These are phyloP conservation scores for Eutrema japonicum DNA, from an alignment of 345 rosid species.

Conservation along the genomic window DNA sequence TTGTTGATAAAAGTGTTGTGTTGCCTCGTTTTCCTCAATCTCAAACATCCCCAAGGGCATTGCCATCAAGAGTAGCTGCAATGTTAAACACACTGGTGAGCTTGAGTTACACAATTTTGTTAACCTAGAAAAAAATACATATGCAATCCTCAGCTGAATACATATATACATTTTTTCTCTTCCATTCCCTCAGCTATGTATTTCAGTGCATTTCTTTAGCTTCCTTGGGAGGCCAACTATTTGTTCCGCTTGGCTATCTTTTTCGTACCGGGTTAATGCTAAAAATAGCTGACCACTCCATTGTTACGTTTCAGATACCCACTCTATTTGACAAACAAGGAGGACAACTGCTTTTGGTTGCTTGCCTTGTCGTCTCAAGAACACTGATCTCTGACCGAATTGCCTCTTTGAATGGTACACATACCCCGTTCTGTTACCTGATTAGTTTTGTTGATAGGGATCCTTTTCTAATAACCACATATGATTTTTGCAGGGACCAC, in stretches of 20 bases:
- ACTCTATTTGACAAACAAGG: constrained; percentile 93
- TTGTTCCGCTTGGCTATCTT: constrained; percentile 20
- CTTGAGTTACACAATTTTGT: constrained; percentile 22
- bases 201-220: constrained; percentile 21
- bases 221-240: constrained; percentile 23
- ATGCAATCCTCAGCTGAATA: constrained; percentile 6
- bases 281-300: constrained; percentile 19
- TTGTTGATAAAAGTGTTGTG: constrained; percentile 45
- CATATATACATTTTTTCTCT: constrained; percentile 10
- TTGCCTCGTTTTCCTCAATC: constrained; percentile 81
- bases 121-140: neutral
- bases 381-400: constrained; percentile 95
- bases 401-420: constrained; percentile 88
- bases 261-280: neutral
- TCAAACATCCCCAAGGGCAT: constrained; percentile 57
- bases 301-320: constrained; percentile 69
- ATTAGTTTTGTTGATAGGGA: constrained; percentile 11
- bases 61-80: constrained; percentile 86
- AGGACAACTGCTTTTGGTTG: constrained; percentile 79
- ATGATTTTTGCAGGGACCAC: constrained; percentile 75
- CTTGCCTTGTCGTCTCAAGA: constrained; percentile 87
- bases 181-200: neutral
- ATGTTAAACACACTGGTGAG: constrained; percentile 89
- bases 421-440: constrained; percentile 25
- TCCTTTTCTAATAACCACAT: constrained; percentile 19